phyloP scores from a whole-genome alignment of 2,329 filamentous ascomycete genomes.

The Fusarium nygamai region DNA sequence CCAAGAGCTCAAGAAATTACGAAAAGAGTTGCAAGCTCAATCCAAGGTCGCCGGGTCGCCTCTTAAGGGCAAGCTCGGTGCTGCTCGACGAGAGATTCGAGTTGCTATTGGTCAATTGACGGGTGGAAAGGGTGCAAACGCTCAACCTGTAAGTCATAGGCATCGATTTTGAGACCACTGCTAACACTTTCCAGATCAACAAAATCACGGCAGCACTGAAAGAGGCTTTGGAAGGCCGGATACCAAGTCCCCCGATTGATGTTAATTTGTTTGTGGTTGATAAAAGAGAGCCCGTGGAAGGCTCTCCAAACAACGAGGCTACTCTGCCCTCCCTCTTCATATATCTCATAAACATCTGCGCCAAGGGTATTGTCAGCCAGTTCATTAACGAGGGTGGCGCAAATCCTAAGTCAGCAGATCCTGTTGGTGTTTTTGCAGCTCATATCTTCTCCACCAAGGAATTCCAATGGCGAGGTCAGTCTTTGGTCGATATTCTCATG shows the following conservation, averaged over 20 bases:
- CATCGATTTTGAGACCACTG: background rate
- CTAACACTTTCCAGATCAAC: slow-evolving; percentile 45
- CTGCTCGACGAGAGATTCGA: slow-evolving; percentile 76
- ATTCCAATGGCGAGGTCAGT: slow-evolving; percentile 72
- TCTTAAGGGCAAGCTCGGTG: slow-evolving; percentile 74
- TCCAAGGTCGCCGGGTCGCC: slow-evolving; percentile 56
- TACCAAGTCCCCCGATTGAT: slow-evolving; percentile 64
- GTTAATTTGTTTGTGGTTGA: slow-evolving; percentile 63
- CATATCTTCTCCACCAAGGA: slow-evolving; percentile 77
- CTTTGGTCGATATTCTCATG: slow-evolving; percentile 84
- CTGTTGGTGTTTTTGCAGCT: slow-evolving; percentile 80
- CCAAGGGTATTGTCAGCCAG: slow-evolving; percentile 77
- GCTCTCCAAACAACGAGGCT: slow-evolving; percentile 60
- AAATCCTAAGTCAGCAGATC: slow-evolving; percentile 74
- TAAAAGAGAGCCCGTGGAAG: slow-evolving; percentile 58
- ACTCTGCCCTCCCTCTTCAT: slow-evolving; percentile 73
- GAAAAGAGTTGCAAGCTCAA: slow-evolving; percentile 70
- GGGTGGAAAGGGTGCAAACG: slow-evolving; percentile 70
- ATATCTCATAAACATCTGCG: slow-evolving; percentile 80
- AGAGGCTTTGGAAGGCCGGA: slow-evolving; percentile 61
- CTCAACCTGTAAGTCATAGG: slow-evolving; percentile 48
- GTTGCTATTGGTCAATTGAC: slow-evolving; percentile 80
- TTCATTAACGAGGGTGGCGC: slow-evolving; percentile 73
- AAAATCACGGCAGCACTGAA: slow-evolving; percentile 57
- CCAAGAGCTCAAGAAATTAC: slow-evolving; percentile 71